phyloP scores from a whole-genome alignment of 2,329 filamentous ascomycete genomes.

The Alternaria sp. region DNA sequence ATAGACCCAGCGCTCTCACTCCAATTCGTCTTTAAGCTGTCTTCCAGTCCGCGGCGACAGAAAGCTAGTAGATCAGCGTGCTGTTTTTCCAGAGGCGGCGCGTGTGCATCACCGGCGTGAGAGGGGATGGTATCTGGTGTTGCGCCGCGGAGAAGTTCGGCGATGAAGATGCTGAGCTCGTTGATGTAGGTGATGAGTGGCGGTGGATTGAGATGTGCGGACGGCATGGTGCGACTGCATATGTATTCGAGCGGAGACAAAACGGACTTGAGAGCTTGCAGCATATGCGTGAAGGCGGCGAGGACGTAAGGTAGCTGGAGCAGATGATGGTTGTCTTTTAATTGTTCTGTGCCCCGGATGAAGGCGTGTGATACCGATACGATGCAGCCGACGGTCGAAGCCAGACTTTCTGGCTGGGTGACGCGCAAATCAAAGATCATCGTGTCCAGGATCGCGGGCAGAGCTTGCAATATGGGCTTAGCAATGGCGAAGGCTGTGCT shows the following conservation, averaged over 20 bases:
- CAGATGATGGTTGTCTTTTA: slow-evolving; percentile 43
- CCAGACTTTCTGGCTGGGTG: slow-evolving; percentile 48
- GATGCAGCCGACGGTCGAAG: slow-evolving; percentile 47
- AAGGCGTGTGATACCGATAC: slow-evolving; percentile 48
- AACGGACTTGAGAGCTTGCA: slow-evolving; percentile 46
- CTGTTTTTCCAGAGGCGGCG: background rate
- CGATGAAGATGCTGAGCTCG: slow-evolving; percentile 47
- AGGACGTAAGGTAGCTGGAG: slow-evolving; percentile 51
- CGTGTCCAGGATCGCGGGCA: slow-evolving; percentile 50
- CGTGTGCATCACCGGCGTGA: slow-evolving; percentile 19
- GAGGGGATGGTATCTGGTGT: slow-evolving; percentile 20
- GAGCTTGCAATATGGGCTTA: slow-evolving; percentile 59
- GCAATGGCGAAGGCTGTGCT: slow-evolving; percentile 59
- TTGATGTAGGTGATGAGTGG: slow-evolving; percentile 49
- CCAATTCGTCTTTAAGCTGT: slow-evolving; percentile 57
- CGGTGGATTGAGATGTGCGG: slow-evolving; percentile 16
- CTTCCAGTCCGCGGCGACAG: slow-evolving; percentile 51
- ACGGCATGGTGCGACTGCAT: slow-evolving; percentile 35
- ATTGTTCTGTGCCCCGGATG: slow-evolving; percentile 43
- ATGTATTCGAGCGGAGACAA: slow-evolving; percentile 57
- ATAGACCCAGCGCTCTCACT: slow-evolving; percentile 43
- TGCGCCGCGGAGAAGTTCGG: slow-evolving; percentile 30
- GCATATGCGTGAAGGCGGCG: slow-evolving; percentile 46
- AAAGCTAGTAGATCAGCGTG: slow-evolving; percentile 30
- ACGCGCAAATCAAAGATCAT: slow-evolving; percentile 56